Evolutionary conservation across 2,329 filamentous ascomycete species (phyloP), one percentile per base, ranked within the genome.

Genomic region (Aspergillus neotritici): DNA sequence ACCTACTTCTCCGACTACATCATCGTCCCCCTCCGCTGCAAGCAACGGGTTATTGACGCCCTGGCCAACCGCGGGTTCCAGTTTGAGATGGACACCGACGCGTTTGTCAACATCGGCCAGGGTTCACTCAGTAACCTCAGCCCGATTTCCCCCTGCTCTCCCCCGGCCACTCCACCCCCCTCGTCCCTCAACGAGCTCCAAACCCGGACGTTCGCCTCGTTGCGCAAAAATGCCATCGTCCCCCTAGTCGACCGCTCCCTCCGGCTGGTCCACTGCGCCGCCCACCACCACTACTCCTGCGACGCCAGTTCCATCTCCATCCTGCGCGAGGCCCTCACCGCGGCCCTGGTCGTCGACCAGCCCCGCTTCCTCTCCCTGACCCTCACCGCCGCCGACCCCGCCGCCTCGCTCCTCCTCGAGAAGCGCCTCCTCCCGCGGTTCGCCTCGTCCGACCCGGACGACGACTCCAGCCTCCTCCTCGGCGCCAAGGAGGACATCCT

Each of bases 1-100:
- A 96, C 89, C 28, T 98, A 97, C 68, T 97, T 94, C 68, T 93
- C 87, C 29, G 91, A 98, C 70, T 97, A 95, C 67, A 94, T 98
- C 56, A 77, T 97, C 30, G 88, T 96, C 1, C 90, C 93, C 1
- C 76, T 76, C 41, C 86, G 83, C 60, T 82, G 85, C 57, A 82
- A 84, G 39, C 71, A 78, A 17, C 83, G 82, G 31, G 90, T 97
- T 37, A 80, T 88, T 29, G 75, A 82, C 45, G 85, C 88, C 0
- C 74, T 97, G 4, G 76, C 91, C 47, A 79, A 82, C 13, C 80
- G 85, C 36, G 89, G 89, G 1, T 96, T 96, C 60, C 82, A 85
- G 55, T 90, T 96, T 55, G 84, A 88, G 50, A 82, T 85, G 50
- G 64, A 73, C 40, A 78, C 79, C 41, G 79, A 82, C 49, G 80